These are phyloP conservation scores for Chytriomyces sp. DNA, from an alignment of 192 early-diverging fungal species.

Conservation along the genomic window DNA sequence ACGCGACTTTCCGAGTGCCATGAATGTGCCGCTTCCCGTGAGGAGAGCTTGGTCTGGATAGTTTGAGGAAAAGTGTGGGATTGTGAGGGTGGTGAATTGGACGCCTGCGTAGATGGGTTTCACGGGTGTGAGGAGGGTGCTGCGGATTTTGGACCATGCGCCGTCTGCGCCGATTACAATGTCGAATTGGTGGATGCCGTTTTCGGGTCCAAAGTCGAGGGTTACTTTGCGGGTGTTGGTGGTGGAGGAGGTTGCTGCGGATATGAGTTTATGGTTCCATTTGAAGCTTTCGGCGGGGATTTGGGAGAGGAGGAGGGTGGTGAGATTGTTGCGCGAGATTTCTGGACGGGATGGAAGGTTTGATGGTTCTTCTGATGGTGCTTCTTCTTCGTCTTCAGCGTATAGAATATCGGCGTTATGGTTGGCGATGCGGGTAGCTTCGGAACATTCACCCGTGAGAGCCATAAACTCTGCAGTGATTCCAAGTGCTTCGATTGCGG, in stretches of 20 bases:
- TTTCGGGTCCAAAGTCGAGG: not conserved
- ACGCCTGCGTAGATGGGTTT: constrained; percentile 55
- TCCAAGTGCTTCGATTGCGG: constrained; percentile 39
- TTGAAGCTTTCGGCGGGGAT: not conserved
- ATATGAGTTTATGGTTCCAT: not conserved
- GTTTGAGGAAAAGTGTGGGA: constrained; percentile 39
- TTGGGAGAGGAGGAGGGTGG: constrained; percentile 41
- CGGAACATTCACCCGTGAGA: constrained; percentile 44
- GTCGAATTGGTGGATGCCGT: constrained; percentile 27
- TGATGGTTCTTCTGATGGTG: not conserved
- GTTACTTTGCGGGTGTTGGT: constrained; percentile 1
- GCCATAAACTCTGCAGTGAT: constrained; percentile 40
- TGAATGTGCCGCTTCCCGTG: constrained; percentile 48
- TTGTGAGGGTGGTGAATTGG: constrained; percentile 42
- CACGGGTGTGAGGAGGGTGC: constrained; percentile 34
- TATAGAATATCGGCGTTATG: constrained; percentile 36
- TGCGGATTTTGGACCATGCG: constrained; percentile 56
- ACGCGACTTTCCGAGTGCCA: constrained; percentile 38
- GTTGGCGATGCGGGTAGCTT: constrained; percentile 43
- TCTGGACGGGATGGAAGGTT: constrained; percentile 43
- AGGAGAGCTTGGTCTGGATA: constrained; percentile 31
- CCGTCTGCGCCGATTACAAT: constrained; percentile 62
- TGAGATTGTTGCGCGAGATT: constrained; percentile 53
- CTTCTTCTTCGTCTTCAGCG: constrained; percentile 24
- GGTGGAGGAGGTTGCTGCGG: not conserved